phyloP scores from a whole-genome alignment of 2,329 filamentous ascomycete species.

The Aureobasidium sp. region DNA sequence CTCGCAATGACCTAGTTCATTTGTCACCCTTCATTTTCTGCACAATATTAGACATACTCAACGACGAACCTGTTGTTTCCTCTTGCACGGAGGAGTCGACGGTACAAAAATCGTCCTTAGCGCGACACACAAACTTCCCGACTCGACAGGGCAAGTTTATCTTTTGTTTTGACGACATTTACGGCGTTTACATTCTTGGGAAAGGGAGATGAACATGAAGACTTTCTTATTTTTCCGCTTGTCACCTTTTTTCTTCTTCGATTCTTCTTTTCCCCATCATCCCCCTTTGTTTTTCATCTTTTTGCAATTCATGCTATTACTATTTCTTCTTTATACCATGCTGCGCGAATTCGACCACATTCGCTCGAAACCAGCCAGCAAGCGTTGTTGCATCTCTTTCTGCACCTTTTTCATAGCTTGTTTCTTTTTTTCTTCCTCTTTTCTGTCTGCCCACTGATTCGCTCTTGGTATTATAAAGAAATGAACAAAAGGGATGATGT shows the following conservation, averaged over 20 bases:
- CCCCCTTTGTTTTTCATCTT: neutral
- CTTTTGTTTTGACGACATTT: constrained; percentile 3
- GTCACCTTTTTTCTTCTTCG: neutral
- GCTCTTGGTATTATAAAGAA: neutral
- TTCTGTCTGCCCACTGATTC: neutral
- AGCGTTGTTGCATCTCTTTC: neutral
- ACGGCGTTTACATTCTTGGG: constrained; percentile 1
- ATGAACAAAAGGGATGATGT: neutral
- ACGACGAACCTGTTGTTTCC: neutral
- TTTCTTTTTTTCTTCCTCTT: neutral
- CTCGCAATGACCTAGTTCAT: neutral
- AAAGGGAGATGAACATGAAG: constrained; percentile 2
- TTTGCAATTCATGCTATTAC: neutral
- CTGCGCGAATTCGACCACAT: neutral
- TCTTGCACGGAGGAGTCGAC: neutral
- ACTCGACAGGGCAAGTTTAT: neutral
- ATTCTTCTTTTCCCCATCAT: neutral
- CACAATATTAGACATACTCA: constrained; percentile 6
- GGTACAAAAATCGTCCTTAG: neutral
- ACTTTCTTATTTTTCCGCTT: neutral
- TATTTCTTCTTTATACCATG: constrained; percentile 2
- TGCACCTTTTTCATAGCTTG: neutral
- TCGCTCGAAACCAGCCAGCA: neutral
- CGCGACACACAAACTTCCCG: neutral
- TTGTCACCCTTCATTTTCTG: constrained; percentile 1